phyloP scores from a whole-genome alignment of 352 stramenopile species.

The Phytopythium vexans region DNA sequence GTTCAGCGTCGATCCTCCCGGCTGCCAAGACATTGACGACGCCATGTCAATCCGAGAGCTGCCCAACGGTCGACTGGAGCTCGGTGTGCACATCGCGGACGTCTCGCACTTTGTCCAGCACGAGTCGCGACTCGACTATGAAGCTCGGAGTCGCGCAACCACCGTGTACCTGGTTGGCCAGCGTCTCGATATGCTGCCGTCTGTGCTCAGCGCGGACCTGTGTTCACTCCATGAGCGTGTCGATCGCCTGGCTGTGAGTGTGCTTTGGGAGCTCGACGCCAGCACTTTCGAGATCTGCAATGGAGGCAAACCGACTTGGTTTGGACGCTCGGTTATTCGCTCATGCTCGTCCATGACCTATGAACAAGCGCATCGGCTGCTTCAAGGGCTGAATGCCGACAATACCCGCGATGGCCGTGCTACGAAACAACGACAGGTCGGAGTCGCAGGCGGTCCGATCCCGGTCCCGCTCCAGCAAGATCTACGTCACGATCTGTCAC shows the following conservation, averaged over 20 bases:
- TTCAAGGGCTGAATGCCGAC: slow-evolving; percentile 64
- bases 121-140: slow-evolving; percentile 94
- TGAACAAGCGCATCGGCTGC: slow-evolving; percentile 73
- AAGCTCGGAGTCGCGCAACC: slow-evolving; percentile 88
- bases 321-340: slow-evolving; percentile 95
- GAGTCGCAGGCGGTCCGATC: slow-evolving; percentile 71
- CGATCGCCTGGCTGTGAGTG: slow-evolving; percentile 89
- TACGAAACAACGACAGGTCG: slow-evolving; percentile 13
- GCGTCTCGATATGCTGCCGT: slow-evolving; percentile 91
- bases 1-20: slow-evolving; percentile 88
- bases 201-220: slow-evolving; percentile 85
- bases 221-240: slow-evolving; percentile 90
- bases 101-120: slow-evolving; percentile 98
- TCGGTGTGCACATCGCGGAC: slow-evolving; percentile 99
- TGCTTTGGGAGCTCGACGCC: slow-evolving; percentile 90
- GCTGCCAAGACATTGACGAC: slow-evolving; percentile 91
- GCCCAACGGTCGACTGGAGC: slow-evolving; percentile 83
- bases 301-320: slow-evolving; percentile 56
- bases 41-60: slow-evolving; percentile 81
- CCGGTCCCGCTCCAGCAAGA: slow-evolving; percentile 42
- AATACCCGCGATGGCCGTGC: slow-evolving; percentile 5
- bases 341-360: slow-evolving; percentile 91
- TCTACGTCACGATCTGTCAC: slow-evolving; percentile 47
- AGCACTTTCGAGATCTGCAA: slow-evolving; percentile 47
- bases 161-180: slow-evolving; percentile 98